These are phyloP conservation scores for Zoysia pacifica DNA, from an alignment of 176 grass and related monocot species.

Conservation along the genomic window DNA sequence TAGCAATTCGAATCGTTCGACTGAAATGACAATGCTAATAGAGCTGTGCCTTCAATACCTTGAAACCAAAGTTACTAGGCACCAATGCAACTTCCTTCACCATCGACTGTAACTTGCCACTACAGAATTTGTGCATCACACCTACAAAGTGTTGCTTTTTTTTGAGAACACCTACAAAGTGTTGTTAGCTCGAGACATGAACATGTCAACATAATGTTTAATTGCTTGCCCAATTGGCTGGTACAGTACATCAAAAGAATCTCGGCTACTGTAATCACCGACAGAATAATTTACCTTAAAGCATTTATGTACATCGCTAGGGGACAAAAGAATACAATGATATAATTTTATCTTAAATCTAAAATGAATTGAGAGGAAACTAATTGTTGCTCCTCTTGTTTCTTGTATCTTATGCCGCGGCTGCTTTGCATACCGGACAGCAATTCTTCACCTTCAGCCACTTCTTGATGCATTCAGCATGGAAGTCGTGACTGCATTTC, in stretches of 20 bases:
- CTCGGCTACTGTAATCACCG: slow-evolving; percentile 20
- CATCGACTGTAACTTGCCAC: not conserved
- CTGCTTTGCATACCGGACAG: slow-evolving; percentile 87
- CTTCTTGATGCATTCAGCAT: slow-evolving; percentile 72
- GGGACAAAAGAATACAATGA: slow-evolving; percentile 39
- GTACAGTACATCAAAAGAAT: slow-evolving; percentile 37
- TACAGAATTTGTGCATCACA: not conserved
- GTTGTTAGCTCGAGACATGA: no score
- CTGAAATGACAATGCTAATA: not conserved
- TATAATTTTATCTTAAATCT: slow-evolving; percentile 35
- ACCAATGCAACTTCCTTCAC: slow-evolving; percentile 19
- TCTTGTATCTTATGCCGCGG: slow-evolving; percentile 24
- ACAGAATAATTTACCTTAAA: slow-evolving; percentile 29
- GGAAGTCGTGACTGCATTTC: slow-evolving; percentile 79
- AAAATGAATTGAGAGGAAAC: slow-evolving; percentile 38
- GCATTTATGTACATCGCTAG: slow-evolving; percentile 44
- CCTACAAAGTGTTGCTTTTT: not conserved
- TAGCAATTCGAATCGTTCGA: not conserved
- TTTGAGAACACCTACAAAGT: no score
- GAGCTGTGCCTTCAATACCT: not conserved
- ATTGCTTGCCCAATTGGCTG: slow-evolving; percentile 9
- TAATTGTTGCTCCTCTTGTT: slow-evolving; percentile 19
- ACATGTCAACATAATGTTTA: not conserved
- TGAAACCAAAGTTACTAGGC: not conserved
- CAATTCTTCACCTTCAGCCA: slow-evolving; percentile 83